A percentile compares a stretch with the other conserved stretches of the same genome.
Evolutionary conservation across 2,329 filamentous ascomycete species (phyloP).

Genomic region (Incumbomyces lentus): DNA sequence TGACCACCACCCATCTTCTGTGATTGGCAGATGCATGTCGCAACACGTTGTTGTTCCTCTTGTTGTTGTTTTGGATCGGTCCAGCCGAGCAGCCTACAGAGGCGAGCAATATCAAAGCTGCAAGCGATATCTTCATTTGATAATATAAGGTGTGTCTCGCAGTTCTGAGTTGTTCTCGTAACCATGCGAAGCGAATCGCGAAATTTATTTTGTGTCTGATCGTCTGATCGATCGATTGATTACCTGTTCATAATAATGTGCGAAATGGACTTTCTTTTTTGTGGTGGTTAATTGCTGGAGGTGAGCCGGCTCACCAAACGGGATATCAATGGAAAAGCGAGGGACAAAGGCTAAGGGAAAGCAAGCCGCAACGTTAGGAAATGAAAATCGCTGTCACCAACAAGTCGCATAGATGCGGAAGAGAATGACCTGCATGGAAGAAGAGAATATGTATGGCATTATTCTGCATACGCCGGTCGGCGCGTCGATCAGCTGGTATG

Average conservation of each 20-base stretch:
- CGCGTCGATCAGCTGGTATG: neutral
- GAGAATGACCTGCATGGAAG: neutral
- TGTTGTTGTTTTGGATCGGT: slow-evolving; percentile 16
- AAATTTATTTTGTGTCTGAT: no score
- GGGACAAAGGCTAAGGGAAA: no score
- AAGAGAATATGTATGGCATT: slow-evolving; percentile 3
- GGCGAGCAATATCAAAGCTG: slow-evolving; percentile 9
- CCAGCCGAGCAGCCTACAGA: slow-evolving; percentile 15
- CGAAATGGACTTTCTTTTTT: no score
- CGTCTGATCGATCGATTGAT: no score
- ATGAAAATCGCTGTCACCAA: no score
- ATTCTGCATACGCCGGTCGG: neutral
- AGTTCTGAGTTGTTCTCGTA: no score
- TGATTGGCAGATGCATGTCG: slow-evolving; percentile 12
- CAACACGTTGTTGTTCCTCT: slow-evolving; percentile 11
- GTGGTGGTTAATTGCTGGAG: neutral
- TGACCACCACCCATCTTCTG: slow-evolving; percentile 16
- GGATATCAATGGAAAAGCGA: no score
- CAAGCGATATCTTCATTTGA: slow-evolving; percentile 1
- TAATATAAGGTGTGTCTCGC: no score
- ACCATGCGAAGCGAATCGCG: no score
- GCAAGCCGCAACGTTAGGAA: no score
- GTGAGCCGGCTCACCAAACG: slow-evolving; percentile 6
- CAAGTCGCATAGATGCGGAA: neutral
- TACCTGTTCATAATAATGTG: no score